Percentiles rank a stretch among this genome's conserved stretches.
phyloP scores from a whole-genome alignment of 768 basidiomycete species.

The Termitomyces sp. region DNA sequence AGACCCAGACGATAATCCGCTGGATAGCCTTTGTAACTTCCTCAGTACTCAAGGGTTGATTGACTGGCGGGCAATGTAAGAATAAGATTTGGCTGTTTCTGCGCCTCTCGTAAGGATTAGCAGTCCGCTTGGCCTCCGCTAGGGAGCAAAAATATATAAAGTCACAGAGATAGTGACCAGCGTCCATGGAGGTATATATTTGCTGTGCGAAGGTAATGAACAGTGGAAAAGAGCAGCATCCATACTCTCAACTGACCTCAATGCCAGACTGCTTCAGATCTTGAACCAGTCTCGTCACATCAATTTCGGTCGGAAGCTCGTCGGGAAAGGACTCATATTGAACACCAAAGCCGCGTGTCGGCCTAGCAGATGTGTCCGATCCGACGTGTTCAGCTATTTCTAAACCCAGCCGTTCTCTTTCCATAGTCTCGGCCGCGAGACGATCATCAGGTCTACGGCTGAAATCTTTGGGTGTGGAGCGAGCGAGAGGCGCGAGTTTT shows the following conservation, averaged over 20 bases:
- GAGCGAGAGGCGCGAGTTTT: conserved; percentile 49
- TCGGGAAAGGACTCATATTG: conserved; percentile 55
- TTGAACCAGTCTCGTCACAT: conserved; percentile 54
- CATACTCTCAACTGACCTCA: conserved; percentile 32
- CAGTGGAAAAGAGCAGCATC: not conserved
- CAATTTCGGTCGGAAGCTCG: conserved; percentile 57
- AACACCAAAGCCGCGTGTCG: conserved; percentile 39
- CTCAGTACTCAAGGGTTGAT: conserved; percentile 58
- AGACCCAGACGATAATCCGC: conserved; percentile 60
- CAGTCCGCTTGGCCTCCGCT: conserved; percentile 57
- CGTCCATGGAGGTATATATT: conserved; percentile 71
- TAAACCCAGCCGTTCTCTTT: conserved; percentile 34
- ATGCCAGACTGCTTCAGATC: conserved; percentile 50
- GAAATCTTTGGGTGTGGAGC: conserved; percentile 38
- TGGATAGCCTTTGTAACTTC: conserved; percentile 67
- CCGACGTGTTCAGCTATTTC: conserved; percentile 32
- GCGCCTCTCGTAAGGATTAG: conserved; percentile 39
- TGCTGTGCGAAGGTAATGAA: conserved; percentile 35
- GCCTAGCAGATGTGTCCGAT: conserved; percentile 30
- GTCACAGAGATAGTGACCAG: conserved; percentile 74
- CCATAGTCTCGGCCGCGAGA: conserved; percentile 32
- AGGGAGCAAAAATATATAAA: conserved; percentile 77
- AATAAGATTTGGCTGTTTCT: conserved; percentile 55
- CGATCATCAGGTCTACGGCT: conserved; percentile 33
- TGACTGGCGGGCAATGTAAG: conserved; percentile 69